Conservation (phyloP, 2,329 filamentous ascomycete species). For the Aspergillus piperis region DNA sequence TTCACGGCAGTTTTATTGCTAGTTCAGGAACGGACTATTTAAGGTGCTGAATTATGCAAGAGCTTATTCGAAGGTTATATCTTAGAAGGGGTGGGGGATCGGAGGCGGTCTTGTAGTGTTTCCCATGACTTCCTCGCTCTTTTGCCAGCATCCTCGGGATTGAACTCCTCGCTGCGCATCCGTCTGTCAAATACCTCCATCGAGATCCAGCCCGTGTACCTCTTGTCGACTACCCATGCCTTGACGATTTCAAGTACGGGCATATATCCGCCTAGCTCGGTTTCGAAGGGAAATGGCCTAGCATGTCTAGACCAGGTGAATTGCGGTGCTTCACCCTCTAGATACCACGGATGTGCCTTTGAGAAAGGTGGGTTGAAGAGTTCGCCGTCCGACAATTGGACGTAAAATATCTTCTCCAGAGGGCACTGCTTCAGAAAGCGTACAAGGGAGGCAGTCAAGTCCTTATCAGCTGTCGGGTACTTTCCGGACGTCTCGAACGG, state of each 20-base stretch:
- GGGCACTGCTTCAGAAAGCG: constrained; percentile 23
- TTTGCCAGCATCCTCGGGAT: constrained; percentile 19
- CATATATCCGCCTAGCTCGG: constrained; percentile 28
- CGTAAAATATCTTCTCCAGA: constrained; percentile 36
- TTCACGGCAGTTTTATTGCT: background rate
- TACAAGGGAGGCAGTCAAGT: constrained; percentile 27
- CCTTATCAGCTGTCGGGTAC: constrained; percentile 22
- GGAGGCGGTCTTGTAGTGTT: constrained; percentile 17
- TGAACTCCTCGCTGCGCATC: constrained; percentile 25
- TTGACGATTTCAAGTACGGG: constrained; percentile 30
- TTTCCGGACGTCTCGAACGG: constrained; percentile 26
- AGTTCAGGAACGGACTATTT: background rate
- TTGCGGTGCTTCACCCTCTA: constrained; percentile 29
- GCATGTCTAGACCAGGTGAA: constrained; percentile 35
- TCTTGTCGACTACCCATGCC: constrained; percentile 32
- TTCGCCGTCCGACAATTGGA: constrained; percentile 42
- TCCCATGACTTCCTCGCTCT: constrained; percentile 24
- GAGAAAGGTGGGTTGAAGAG: constrained; percentile 35
- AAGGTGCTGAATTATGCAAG: background rate
- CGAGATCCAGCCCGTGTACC: constrained; percentile 35
- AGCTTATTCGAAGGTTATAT: background rate
- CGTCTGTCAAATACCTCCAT: constrained; percentile 36
- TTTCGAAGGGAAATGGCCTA: constrained; percentile 35
- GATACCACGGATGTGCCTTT: constrained; percentile 31
- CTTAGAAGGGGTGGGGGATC: background rate